Base-by-base conservation (phyloP, 78 protist species). In the Dictyostelium firmibasis region DNA sequence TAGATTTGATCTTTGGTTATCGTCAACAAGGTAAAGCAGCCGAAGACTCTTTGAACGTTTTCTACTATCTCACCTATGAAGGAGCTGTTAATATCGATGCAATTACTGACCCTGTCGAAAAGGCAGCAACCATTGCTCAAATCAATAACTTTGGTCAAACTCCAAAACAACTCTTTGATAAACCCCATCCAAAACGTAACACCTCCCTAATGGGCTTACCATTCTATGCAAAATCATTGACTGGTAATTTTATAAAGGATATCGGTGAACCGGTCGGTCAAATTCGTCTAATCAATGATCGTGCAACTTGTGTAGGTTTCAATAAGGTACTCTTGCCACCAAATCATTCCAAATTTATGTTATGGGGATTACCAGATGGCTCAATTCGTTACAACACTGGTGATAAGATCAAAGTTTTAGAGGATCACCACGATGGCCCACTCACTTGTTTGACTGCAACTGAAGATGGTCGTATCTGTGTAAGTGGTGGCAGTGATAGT, bases 91-190 rank as follows among this genome's bases (percentile, higher is more conserved):
- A 98, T 77, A 53, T 98, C 27, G 99, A 85, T 83, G 53, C 94
- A 60, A 92, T 97, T 82, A 27, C 77, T 10, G 99, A 98, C 64
- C 98, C 97, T 8, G 79, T 69, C 27, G 96, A 91, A n/a, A 93
- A 95, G 16, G 92, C 72, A 67, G 91, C 96, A 23, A 83, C 96
- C 64, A 92, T 86, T n/a, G 81, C 89, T 25, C 99, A 98, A 77
- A 96, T 99, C 88, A 35, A 20, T 70, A 95, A 97, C 86, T 99
- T 99, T 84, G 99, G 99, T 14, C 99, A 99, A 85, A 96, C 98
- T 0, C 99, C 99, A 3, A 14, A n/a, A 31, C 99, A 99, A 85
- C 96, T 99, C 20, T 99, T 98, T 96, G 76, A 64, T 27, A 77
- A 47, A 35, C 97, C 96, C 4, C 98, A 94, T 67, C 97, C 97